These are phyloP conservation scores for Monoraphidium neglectum DNA, from an alignment of 139 green algal genomes.

Conservation along the genomic window DNA sequence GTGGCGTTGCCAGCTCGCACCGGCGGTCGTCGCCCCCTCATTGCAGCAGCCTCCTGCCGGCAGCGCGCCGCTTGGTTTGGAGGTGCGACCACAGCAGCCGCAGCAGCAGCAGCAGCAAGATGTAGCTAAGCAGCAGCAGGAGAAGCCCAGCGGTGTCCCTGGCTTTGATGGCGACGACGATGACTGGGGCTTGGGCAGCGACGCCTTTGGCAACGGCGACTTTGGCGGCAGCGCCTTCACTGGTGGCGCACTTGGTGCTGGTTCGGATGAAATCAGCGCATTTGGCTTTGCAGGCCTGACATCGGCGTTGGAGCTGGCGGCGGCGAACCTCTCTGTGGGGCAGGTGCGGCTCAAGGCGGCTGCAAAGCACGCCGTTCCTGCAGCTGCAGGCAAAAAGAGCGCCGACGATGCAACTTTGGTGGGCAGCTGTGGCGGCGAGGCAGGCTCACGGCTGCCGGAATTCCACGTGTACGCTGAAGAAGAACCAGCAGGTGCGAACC, in stretches of 20 bases:
- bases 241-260: not conserved
- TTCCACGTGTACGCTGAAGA: constrained; percentile 57
- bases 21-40: too few species aligned
- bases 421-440: not conserved
- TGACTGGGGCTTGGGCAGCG: constrained; percentile 16
- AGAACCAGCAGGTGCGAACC: constrained; percentile 37
- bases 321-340: too few species aligned
- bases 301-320: constrained; percentile 35
- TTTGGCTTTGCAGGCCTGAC: constrained; percentile 62
- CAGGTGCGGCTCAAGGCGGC: too few species aligned
- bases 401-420: too few species aligned
- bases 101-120: constrained; percentile 25
- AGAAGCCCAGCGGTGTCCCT: not conserved
- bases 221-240: constrained; percentile 1
- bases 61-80: not conserved
- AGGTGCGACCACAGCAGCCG: not conserved
- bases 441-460: constrained; percentile 44
- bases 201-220: not conserved
- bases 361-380: too few species aligned
- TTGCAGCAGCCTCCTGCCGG: not conserved
- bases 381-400: too few species aligned
- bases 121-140: not conserved
- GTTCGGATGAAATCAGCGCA: not conserved
- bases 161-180: constrained; percentile 6
- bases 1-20: constrained; percentile 45